Base-by-base conservation (phyloP, 305 asterid genomes). In the Fraxinus floribunda region DNA sequence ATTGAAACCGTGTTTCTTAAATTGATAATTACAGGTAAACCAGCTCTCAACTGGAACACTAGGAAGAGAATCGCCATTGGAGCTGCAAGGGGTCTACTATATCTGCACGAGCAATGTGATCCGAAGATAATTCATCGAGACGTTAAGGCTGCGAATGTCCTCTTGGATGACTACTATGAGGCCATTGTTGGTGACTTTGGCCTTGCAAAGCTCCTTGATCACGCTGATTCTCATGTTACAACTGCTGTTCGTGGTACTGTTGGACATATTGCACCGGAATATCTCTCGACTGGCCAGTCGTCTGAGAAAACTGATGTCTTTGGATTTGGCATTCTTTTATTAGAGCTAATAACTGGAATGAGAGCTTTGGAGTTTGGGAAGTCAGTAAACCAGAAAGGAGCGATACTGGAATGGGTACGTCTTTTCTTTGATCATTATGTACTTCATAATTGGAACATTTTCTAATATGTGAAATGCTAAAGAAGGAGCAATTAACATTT, bases 191-290 rank as follows among this genome's bases (percentile, higher is more conserved):
- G 99, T 44, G 99, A 95, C 68, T 94, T 95, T 55, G 99, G 99
- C 84, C 97, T 95, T 46, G 99, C 98, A 6, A 95, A 95, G 83
- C 94, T 92, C 22, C 94, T 95, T 24, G 98, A 95, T 78, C 99
- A 95, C 46, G 93, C 88, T 4, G 97, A 95, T 34, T 93, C 99
- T 29, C 99, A 95, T 5, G 99, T 95, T 0, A 95, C 99, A 49
- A 95, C 99, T 4, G 99, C 99, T 49, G 99, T 94, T 38, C 94
- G 99, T 16, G 99, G 99, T 64, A 95, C 99, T 0, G 98, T 95
- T 3, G 99, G 99, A 16, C 99, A 95, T 83, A 95, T 95, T 70
- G 99, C 99, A 0, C 99, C 99, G 0, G 99, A 94, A 44, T 95
- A 95, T 83, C 97, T 94, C 84, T 95, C 98, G n/a, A 94, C 98